Base-by-base conservation (phyloP, 2,329 filamentous ascomycete genomes). In the Esteya vermicola region DNA sequence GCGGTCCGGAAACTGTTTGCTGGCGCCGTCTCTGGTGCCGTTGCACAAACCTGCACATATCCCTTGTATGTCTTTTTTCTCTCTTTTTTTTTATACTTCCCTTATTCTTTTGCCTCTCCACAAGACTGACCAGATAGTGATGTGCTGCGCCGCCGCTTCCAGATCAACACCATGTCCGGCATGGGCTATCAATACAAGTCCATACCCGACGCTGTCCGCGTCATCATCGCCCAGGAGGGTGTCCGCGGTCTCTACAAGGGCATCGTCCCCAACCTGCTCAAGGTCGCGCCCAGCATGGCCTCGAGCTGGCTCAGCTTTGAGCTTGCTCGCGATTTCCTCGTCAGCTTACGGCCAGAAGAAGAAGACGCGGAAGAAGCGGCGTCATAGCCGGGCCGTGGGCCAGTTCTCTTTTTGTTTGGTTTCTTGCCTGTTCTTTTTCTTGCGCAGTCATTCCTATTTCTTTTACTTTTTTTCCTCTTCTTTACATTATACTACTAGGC, bases 231-330 rank as follows among this genome's bases (percentile, higher is more conserved):
- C 35, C 78, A 93, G 51, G 91, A 98, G 62, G 91, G 91, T 23
- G 30, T 89, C 40, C 70, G 70, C 44, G 91, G 91, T 38, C 63
- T 98, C 33, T 98, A 96, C 68, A 98, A 96, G 60, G 91, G 91
- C 41, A 89, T 98, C 49, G 76, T 88, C 14, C 91, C 91, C 0
- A 98, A 98, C 54, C 67, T 98, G 19, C 72, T 98, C 45, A 98
- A 98, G 61, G 91, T 98, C 14, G 89, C 91, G 8, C 91, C 91
- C 4, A 96, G 88, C 57, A 98, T 98, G 89, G 91, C 91, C 14
- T 93, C 86, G 51, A 95, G 85, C 60, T 98, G 91, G 89, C 73
- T 96, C 45, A 95, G 88, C 59, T 98, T 93, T 56, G 91, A 98
- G 62, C 65, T 96, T 56, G 89, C 85, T 9, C 75, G 91, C 48